These are phyloP conservation scores for Candida tammaniensis DNA, from an alignment of 805 yeast species.

Conservation along the genomic window DNA sequence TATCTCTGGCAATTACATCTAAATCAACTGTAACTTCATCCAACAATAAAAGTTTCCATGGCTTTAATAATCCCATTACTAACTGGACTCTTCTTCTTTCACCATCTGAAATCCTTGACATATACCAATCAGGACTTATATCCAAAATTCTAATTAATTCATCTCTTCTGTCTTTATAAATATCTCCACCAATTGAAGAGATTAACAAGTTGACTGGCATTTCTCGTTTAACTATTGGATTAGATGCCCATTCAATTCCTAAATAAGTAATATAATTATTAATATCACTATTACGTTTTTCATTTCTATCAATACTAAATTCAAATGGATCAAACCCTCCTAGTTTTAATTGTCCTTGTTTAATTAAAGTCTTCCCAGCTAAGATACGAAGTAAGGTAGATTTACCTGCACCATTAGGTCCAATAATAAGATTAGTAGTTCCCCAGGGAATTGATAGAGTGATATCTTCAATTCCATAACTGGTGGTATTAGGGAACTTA, in stretches of 20 bases:
- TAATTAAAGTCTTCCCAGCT: conserved; percentile 88
- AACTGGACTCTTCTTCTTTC: conserved; percentile 93
- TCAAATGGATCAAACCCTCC: conserved; percentile 86
- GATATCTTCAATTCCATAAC: conserved; percentile 68
- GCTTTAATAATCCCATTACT: conserved; percentile 87
- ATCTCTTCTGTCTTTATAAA: conserved; percentile 72
- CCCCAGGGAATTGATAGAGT: conserved; percentile 62
- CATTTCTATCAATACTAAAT: conserved; percentile 50
- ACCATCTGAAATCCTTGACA: conserved; percentile 91
- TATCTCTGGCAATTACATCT: conserved; percentile 85
- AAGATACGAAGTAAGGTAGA: conserved; percentile 80
- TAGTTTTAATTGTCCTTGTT: conserved; percentile 64
- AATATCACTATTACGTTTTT: conserved; percentile 40
- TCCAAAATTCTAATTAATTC: conserved; percentile 73
- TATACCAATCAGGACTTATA: conserved; percentile 85
- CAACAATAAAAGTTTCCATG: conserved; percentile 82
- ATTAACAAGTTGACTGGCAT: conserved; percentile 81
- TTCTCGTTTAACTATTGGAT: conserved; percentile 85
- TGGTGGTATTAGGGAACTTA: conserved; percentile 55
- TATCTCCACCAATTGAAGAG: conserved; percentile 71
- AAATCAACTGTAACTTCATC: conserved; percentile 97
- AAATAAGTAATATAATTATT: conserved; percentile 66
- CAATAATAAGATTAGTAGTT: conserved; percentile 75
- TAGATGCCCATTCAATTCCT: conserved; percentile 98
- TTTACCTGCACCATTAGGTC: conserved; percentile 98